Percentiles rank a stretch among this genome's conserved stretches.
phyloP scores from a whole-genome alignment of 306 rosid genomes.

The Citrullus mucosospermus region DNA sequence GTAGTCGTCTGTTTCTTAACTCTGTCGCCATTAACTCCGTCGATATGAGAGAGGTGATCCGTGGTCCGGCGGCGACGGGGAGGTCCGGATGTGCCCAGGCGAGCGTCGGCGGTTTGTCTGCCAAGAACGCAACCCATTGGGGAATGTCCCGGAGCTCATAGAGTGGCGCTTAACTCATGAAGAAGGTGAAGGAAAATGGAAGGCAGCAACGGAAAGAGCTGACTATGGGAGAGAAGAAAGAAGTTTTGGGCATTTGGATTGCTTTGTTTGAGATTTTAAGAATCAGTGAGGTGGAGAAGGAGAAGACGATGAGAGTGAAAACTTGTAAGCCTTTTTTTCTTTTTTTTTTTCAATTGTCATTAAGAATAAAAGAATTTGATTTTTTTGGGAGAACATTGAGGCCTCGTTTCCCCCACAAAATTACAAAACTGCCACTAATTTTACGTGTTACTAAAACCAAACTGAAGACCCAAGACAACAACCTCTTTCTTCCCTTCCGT shows the following conservation, averaged over 20 bases:
- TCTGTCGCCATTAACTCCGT: slow-evolving; percentile 17
- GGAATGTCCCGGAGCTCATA: slow-evolving; percentile 23
- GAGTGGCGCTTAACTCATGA: slow-evolving; percentile 23
- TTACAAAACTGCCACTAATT: neutral
- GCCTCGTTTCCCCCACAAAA: neutral
- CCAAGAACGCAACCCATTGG: slow-evolving; percentile 88
- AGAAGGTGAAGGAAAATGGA: neutral
- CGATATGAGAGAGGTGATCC: slow-evolving; percentile 10
- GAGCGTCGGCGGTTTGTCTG: slow-evolving; percentile 17
- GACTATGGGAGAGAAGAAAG: neutral
- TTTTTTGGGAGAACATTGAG: neutral
- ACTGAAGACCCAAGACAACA: neutral
- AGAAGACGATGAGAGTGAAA: neutral
- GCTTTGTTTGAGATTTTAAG: neutral
- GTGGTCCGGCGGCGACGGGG: slow-evolving; percentile 17
- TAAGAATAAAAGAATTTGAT: neutral
- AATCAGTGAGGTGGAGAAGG: neutral
- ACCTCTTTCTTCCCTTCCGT: neutral
- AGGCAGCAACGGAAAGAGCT: neutral
- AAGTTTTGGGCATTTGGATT: neutral
- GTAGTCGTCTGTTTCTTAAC: slow-evolving; percentile 13
- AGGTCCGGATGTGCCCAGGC: neutral
- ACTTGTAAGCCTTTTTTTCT: neutral
- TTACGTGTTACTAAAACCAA: neutral
- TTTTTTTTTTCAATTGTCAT: neutral